A percentile compares a stretch with the other conserved stretches of the same genome.
Evolutionary conservation across 2,329 filamentous ascomycete species (phyloP).

Genomic region (Sporothrix curviconia): DNA sequence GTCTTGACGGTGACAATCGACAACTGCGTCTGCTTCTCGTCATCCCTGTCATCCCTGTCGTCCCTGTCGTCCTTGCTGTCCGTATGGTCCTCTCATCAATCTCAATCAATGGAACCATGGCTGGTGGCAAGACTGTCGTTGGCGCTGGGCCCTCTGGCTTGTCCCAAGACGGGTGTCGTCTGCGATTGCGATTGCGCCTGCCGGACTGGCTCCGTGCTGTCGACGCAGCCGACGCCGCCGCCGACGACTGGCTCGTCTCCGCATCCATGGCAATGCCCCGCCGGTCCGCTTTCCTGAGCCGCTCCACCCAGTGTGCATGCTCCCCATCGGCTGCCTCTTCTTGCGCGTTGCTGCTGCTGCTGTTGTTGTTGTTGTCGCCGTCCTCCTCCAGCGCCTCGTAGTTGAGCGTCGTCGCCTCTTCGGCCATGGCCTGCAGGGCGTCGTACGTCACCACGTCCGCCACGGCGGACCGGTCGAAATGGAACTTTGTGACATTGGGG

Average conservation of each 20-base stretch:
- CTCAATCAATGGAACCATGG: not conserved
- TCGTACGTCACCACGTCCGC: conserved; percentile 63
- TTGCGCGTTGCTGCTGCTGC: not conserved
- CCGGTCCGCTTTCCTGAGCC: conserved; percentile 50
- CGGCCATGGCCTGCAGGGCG: conserved; percentile 60
- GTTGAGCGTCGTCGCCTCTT: conserved; percentile 30
- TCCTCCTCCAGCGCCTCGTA: not conserved
- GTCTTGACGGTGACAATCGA: not conserved
- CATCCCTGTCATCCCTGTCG: too few species aligned
- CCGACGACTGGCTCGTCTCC: conserved; percentile 36
- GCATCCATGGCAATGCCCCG: conserved; percentile 36
- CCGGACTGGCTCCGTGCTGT: not conserved
- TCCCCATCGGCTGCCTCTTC: not conserved
- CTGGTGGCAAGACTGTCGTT: too few species aligned
- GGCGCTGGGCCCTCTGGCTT: too few species aligned
- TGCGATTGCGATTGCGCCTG: too few species aligned
- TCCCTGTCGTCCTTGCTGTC: not conserved
- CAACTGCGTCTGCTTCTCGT: not conserved
- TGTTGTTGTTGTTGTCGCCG: not conserved
- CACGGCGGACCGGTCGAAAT: conserved; percentile 65
- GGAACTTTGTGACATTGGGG: conserved; percentile 67
- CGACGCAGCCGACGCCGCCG: conserved; percentile 17
- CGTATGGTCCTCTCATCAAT: not conserved
- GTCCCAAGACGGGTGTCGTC: too few species aligned
- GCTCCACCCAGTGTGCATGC: conserved; percentile 48